Conservation (phyloP, 768 basidiomycete species). For the Leccinum uliginosum region DNA sequence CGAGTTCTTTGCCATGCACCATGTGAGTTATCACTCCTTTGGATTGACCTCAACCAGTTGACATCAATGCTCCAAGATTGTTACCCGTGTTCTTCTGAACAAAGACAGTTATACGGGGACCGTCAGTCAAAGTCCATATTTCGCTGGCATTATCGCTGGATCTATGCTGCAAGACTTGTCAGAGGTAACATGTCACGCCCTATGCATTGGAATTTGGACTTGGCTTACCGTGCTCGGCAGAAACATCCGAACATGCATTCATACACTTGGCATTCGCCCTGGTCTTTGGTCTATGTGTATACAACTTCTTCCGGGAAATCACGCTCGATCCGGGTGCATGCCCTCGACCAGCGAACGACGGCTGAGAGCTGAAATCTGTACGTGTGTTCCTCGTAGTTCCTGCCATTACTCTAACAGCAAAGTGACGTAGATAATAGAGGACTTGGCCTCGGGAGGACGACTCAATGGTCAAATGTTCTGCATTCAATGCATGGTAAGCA, state of each 20-base stretch:
- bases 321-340: constrained; percentile 88
- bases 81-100: constrained; percentile 82
- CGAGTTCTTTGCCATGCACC: constrained; percentile 91
- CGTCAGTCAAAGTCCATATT: constrained; percentile 86
- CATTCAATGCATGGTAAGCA: constrained; percentile 83
- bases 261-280: constrained; percentile 76
- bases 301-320: constrained; percentile 89
- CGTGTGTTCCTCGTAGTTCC: constrained; percentile 23
- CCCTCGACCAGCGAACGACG: constrained; percentile 75
- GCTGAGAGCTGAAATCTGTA: constrained; percentile 84
- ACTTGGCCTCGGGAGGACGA: constrained; percentile 79
- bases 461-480: constrained; percentile 97
- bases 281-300: constrained; percentile 64
- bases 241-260: constrained; percentile 71
- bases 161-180: constrained; percentile 77
- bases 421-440: constrained; percentile 74
- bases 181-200: constrained; percentile 44
- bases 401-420: background rate
- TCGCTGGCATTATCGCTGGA: constrained; percentile 83
- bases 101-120: constrained; percentile 77
- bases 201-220: background rate
- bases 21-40: constrained; percentile 48
- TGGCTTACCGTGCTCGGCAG: constrained; percentile 34
- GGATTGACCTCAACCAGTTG: constrained; percentile 3
- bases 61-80: constrained; percentile 46